Base-by-base conservation (phyloP, 1,284 basidiomycete genomes). In the Ustilago loliicola region DNA sequence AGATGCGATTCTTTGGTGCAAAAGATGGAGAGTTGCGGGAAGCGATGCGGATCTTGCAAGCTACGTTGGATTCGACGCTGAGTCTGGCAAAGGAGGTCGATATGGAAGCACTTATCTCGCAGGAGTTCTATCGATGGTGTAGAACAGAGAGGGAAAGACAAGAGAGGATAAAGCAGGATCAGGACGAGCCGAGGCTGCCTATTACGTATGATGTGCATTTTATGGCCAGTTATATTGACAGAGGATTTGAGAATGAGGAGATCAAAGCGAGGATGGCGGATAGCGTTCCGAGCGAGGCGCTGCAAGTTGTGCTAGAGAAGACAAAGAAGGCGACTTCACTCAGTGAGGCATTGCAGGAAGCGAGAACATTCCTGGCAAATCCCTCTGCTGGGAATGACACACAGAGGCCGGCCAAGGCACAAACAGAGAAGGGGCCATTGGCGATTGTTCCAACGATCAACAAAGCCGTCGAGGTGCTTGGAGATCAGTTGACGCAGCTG, bases 131-230 rank as follows among this genome's bases (percentile, higher is more conserved):
- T 25, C 42, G 76, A 4, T 78, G 71, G 66, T 78, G 71, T 34
- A 63, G 76, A 27, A 64, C 65, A 7, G 78, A 80, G 51, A 63
- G 74, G 47, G 74, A 80, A 29, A 66, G 78, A 19, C 78, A 80
- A 53, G 78, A 80, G 47, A 58, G 68, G 25, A 73, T 80, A 50
- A 77, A 77, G 62, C 70, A 68, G 34, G 74, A 80, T 56, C 74
- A 77, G 57, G 71, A 77, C 52, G 78, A 80, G 19, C 78, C 78
- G 1, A 67, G 71, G 17, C 27, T 80, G 56, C 64, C 74, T 4
- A 57, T 77, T 19, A 73, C 64, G 9, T 73, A 77, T 52, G 78
- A 80, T 42, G 71, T 77, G 1, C 59, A 67, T 19, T 61, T 54
- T 30, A 74, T 80, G 10, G 67, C 78, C 9, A 45, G 19, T 1